Base-by-base conservation (phyloP, 768 basidiomycete species). In the Gyrodon lividus region DNA sequence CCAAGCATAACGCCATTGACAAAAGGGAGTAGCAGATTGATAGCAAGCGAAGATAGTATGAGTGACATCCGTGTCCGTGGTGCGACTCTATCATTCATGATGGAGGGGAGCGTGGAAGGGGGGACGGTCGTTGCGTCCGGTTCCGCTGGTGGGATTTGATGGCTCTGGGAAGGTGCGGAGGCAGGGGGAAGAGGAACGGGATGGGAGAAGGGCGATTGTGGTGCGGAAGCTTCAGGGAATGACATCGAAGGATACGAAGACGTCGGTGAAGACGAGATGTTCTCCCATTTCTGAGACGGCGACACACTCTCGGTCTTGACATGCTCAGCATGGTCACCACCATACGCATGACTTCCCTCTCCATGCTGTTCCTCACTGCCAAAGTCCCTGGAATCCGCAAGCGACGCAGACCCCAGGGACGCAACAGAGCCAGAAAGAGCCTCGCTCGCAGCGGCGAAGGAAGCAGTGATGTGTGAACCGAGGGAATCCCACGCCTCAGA, bases 1-100 rank as follows among this genome's bases (percentile, higher is more conserved):
- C 92, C 92, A 45, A 94, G 82, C 92, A 96, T 96, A 51, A 96
- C 89, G 17, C 92, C 93, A 57, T 95, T 96, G 8, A 96, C 79
- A 68, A 96, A 96, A 0, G 92, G 92, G 34, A 96, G 76, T 1
- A 89, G 65, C 55, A 96, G 66, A 66, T 96, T 95, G 65, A 96
- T 89, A 23, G 87, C 87, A 56, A 93, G 66, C 20, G 87, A 83
- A 14, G 89, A 84, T 48, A 86, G 68, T 46, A 90, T 66, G 8
- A 91, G 88, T 35, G 78, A 81, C 41, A 81, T 61, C 46, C 90
- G 84, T 28, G 88, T 86, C 55, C 80, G 80, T 44, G 75, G 74
- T 33, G 87, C 81, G 43, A 92, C 74, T 26, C 81, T 74, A 20
- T 76, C 64, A 68, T 91, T 85, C 68, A 89, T 89, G 42, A 92